These are phyloP conservation scores for Deakozyma indianensis DNA, from an alignment of 805 yeast species.

Conservation along the genomic window DNA sequence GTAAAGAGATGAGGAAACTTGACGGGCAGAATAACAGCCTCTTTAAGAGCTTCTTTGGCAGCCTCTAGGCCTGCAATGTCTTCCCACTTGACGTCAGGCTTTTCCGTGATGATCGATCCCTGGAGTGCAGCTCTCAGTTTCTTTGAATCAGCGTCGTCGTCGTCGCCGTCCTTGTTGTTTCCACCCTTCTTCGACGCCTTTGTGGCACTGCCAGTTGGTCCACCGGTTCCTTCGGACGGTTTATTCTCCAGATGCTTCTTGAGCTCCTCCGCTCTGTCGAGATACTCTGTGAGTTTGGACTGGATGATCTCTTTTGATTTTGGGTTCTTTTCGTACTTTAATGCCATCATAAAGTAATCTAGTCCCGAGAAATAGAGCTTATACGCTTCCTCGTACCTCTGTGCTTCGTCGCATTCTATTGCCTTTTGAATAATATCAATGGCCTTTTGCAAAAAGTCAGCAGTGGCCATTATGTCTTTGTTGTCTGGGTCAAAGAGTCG, in stretches of 20 bases:
- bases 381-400: conserved; percentile 87
- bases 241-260: conserved; percentile 72
- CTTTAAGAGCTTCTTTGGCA: conserved; percentile 93
- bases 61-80: conserved; percentile 93
- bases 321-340: conserved; percentile 82
- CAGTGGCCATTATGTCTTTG: not conserved
- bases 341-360: conserved; percentile 89
- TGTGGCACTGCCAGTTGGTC: conserved; percentile 43
- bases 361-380: conserved; percentile 83
- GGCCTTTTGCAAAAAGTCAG: conserved; percentile 83
- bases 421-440: conserved; percentile 89
- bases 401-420: conserved; percentile 82
- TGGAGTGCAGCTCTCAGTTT: conserved; percentile 82
- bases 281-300: conserved; percentile 79
- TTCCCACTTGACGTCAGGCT: conserved; percentile 85
- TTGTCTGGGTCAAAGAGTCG: not conserved
- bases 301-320: conserved; percentile 79
- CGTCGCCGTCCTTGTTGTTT: conserved; percentile 32
- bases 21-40: conserved; percentile 93
- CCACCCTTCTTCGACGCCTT: conserved; percentile 27
- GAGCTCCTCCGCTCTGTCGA: conserved; percentile 85
- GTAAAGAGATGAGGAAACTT: conserved; percentile 90
- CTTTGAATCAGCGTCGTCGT: conserved; percentile 71
- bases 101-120: conserved; percentile 82
- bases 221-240: conserved; percentile 28